These are phyloP conservation scores for Salvia miltiorrhiza DNA, from an alignment of 257 asterid genomes.

Conservation along the genomic window DNA sequence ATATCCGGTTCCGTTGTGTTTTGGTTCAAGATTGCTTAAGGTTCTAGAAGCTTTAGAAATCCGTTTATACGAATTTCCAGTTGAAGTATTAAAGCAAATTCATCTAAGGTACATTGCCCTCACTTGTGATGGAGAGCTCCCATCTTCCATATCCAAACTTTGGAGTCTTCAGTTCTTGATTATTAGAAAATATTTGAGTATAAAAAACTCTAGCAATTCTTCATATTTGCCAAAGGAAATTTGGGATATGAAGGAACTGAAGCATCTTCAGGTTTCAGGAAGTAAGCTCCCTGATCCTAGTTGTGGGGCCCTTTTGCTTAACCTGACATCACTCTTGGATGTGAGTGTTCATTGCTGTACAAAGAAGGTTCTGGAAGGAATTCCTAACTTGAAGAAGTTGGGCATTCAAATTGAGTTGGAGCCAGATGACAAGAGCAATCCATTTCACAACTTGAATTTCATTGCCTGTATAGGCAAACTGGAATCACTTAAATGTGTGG, in stretches of 20 bases:
- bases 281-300: not conserved
- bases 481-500: not conserved
- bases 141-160: not conserved
- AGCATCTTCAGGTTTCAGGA: not conserved
- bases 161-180: not conserved
- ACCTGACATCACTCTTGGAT: not conserved
- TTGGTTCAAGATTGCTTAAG: not conserved
- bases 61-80: not conserved
- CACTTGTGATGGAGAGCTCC: not conserved
- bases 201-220: not conserved
- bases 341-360: not conserved
- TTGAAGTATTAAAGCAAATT: not conserved
- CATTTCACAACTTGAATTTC: not conserved
- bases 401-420: not conserved
- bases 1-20: not conserved
- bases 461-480: not conserved
- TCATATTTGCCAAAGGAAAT: not conserved
- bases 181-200: not conserved
- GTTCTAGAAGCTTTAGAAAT: not conserved
- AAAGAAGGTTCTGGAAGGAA: not conserved
- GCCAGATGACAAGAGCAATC: not conserved
- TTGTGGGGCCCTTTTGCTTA: not conserved
- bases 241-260: conserved; percentile 14
- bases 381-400: not conserved
- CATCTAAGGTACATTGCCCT: not conserved